phyloP scores from a whole-genome alignment of 2,329 filamentous ascomycete species.

The Colletotrichum plurivorum region DNA sequence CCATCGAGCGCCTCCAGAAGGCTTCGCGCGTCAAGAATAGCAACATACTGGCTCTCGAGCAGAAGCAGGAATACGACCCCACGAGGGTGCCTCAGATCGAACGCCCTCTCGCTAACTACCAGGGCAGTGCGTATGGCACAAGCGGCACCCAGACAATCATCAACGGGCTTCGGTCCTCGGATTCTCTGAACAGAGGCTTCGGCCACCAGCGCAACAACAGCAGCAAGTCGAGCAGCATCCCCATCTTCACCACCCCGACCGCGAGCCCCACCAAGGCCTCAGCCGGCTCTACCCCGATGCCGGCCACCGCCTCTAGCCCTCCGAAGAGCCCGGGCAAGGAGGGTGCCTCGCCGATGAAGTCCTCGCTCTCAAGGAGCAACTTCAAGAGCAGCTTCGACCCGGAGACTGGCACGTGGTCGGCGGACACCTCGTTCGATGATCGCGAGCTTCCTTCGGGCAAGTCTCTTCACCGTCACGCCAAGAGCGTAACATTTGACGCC shows the following conservation, averaged over 20 bases:
- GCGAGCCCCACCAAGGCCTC: constrained; percentile 46
- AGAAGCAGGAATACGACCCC: constrained; percentile 93
- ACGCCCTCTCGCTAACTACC: constrained; percentile 83
- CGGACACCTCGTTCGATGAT: constrained; percentile 72
- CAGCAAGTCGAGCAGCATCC: constrained; percentile 72
- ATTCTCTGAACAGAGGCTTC: constrained; percentile 56
- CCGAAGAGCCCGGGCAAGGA: constrained; percentile 75
- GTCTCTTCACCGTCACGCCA: constrained; percentile 85
- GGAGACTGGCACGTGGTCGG: constrained; percentile 77
- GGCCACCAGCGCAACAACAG: constrained; percentile 65
- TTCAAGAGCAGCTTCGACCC: constrained; percentile 80
- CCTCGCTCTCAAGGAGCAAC: constrained; percentile 80
- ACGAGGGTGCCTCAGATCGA: constrained; percentile 83
- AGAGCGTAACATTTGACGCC: constrained; percentile 97
- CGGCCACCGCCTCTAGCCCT: constrained; percentile 44
- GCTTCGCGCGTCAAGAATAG: constrained; percentile 98
- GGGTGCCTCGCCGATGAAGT: constrained; percentile 87
- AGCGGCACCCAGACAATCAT: constrained; percentile 57
- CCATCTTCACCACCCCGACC: constrained; percentile 66
- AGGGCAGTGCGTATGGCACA: constrained; percentile 78
- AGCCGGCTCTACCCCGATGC: constrained; percentile 10
- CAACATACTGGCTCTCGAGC: constrained; percentile 94
- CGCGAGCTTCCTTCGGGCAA: constrained; percentile 74
- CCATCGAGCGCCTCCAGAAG: constrained; percentile 94
- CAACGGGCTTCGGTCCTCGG: constrained; percentile 66